Base-by-base conservation (phyloP, 345 rosid species). In the Eucalyptus globulus region DNA sequence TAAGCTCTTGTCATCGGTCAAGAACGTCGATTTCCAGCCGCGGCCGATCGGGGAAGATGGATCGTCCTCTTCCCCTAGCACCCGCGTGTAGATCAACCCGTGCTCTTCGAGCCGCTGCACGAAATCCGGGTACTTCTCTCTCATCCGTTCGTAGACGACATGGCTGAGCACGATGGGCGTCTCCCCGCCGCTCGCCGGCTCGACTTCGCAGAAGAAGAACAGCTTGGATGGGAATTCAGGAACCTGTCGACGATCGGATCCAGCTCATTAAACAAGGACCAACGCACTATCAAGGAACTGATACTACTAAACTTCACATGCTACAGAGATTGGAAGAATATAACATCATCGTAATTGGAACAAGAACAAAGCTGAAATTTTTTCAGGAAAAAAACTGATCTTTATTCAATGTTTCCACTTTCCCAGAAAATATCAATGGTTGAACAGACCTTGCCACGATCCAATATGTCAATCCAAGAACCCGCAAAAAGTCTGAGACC, bases 21-120 rank as follows among this genome's bases (percentile, higher is more conserved):
- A 90, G 94, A 97, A 97, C 2, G 99, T 96, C 1, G 99, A 97
- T 91, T 97, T 97, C 99, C 99, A 97, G 3, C 99, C 97, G 11
- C 99, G 97, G 51, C 99, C 99, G 87, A 96, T 96, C 6, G 98
- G 96, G 14, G 99, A 96, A 2, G 98, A 94, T 15, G 97, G 97
- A 87, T 97, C 96, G 62, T 96, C 97, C 11, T 91, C 96, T 89
- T 97, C 99, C 17, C 96, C 97, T 60, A 96, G 89, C 29, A 97
- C 94, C 87, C 97, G 92, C 14, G 91, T 94, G 51, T 97, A 97
- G 21, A 97, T 60, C 91, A 97, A 89, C 22, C 98, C 99, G 87
- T 95, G 95, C 53, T 93, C 93, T 92, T 97, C 98, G 80, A 97
- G 90, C 87, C 90, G 89, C 31, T 60, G 91, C 49, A 97, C 98